These are phyloP conservation scores for Xylaria sp. DNA, from an alignment of 2,329 filamentous ascomycete species.

Conservation along the genomic window DNA sequence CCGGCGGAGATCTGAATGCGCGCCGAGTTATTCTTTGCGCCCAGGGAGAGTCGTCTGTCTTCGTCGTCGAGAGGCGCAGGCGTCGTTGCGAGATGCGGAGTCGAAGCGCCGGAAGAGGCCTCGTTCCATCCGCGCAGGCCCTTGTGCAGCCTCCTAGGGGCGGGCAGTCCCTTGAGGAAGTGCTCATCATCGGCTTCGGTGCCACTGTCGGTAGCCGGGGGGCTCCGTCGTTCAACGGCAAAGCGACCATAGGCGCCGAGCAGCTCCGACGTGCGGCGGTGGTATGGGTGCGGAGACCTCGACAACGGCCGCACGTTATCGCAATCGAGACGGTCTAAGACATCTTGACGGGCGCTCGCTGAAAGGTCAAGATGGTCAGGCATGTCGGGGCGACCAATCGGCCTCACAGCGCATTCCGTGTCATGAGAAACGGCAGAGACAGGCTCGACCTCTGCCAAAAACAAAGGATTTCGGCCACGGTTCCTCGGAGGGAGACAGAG, in stretches of 20 bases:
- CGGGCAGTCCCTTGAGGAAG: constrained; percentile 84
- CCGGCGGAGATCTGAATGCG: constrained; percentile 40
- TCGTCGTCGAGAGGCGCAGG: constrained; percentile 57
- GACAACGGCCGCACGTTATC: constrained; percentile 61
- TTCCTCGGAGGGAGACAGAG: background rate
- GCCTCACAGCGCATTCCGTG: constrained; percentile 39
- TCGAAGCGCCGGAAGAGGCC: constrained; percentile 64
- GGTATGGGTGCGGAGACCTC: constrained; percentile 76
- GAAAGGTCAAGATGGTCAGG: constrained; percentile 56
- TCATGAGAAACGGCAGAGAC: constrained; percentile 37
- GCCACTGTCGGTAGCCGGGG: constrained; percentile 84
- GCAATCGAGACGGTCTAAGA: constrained; percentile 47
- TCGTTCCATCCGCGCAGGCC: constrained; percentile 75
- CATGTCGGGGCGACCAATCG: constrained; percentile 56
- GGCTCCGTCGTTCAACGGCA: constrained; percentile 64
- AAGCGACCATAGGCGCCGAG: constrained; percentile 61
- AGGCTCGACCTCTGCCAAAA: constrained; percentile 9
- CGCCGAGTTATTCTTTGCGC: constrained; percentile 41
- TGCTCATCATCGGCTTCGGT: constrained; percentile 97
- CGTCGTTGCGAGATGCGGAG: constrained; percentile 65
- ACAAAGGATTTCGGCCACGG: constrained; percentile 29
- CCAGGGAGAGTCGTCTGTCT: constrained; percentile 39
- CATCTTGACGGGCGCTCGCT: constrained; percentile 49
- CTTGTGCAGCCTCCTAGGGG: constrained; percentile 81
- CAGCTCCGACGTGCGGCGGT: constrained; percentile 67